phyloP scores from a whole-genome alignment of 371 early-diverging fungal genomes.

The Mortierella polycephala region DNA sequence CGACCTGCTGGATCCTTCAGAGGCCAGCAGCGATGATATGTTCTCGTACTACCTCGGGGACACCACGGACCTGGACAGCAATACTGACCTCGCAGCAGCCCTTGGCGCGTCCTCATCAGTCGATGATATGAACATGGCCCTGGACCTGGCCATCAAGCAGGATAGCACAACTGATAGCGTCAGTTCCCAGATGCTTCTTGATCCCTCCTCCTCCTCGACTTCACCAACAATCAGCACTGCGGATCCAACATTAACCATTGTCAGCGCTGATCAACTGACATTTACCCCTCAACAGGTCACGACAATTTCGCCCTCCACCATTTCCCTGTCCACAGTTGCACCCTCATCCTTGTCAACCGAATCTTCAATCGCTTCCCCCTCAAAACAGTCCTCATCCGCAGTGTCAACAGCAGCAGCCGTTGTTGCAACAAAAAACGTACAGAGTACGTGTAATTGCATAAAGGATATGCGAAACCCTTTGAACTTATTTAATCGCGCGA shows the following conservation, averaged over 20 bases:
- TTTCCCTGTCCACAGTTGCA: conserved; percentile 9
- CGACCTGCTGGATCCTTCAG: conserved; percentile 41
- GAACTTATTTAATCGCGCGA: too few relatives aligned
- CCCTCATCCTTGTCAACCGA: background rate
- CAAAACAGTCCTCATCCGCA: background rate
- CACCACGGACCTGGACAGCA: conserved; percentile 15
- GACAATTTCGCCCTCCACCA: conserved; percentile 19
- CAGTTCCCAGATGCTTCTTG: conserved; percentile 25
- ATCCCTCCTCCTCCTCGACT: conserved; percentile 14
- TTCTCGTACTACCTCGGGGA: conserved; percentile 38
- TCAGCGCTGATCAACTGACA: conserved; percentile 40
- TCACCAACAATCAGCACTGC: conserved; percentile 12
- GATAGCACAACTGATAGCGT: conserved; percentile 17
- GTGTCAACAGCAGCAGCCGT: background rate
- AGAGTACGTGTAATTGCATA: too few relatives aligned
- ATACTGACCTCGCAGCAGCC: conserved; percentile 19
- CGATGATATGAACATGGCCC: background rate
- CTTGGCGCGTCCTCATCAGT: conserved; percentile 1
- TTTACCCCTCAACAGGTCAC: conserved; percentile 31
- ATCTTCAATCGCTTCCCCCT: background rate
- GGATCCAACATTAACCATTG: conserved; percentile 11
- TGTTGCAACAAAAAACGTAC: too few relatives aligned
- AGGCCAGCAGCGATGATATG: conserved; percentile 26
- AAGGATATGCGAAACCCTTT: too few relatives aligned
- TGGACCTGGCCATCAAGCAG: conserved; percentile 32